Conservation (phyloP, 2,329 filamentous ascomycete species). For the Fusarium abutilonis region DNA sequence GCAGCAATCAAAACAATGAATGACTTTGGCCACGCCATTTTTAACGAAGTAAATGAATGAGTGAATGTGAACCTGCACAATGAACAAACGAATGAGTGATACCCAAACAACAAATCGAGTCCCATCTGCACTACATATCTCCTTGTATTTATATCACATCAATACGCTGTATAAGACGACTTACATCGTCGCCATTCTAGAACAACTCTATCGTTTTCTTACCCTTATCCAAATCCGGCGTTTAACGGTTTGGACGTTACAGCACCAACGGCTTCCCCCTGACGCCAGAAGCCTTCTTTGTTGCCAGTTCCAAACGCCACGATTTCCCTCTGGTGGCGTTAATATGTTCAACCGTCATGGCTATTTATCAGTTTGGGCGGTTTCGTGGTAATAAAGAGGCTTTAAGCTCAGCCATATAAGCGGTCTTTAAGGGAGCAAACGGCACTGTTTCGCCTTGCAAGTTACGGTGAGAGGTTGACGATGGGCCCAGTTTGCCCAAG, state of each 20-base stretch:
- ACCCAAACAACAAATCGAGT: background rate
- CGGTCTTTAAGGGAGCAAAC: conserved; percentile 5
- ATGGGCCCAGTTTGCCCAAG: background rate
- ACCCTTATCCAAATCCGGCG: conserved; percentile 30
- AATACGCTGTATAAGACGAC: background rate
- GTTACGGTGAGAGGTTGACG: conserved; percentile 20
- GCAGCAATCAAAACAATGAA: conserved; percentile 29
- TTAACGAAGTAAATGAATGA: conserved; percentile 12
- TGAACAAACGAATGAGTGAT: conserved; percentile 5
- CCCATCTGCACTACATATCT: background rate
- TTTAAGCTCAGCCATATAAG: conserved; percentile 2
- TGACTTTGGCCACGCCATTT: conserved; percentile 30
- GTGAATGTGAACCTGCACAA: conserved; percentile 18
- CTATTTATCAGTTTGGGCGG: background rate
- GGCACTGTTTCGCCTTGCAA: background rate
- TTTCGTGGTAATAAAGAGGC: conserved; percentile 5
- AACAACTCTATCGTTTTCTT: conserved; percentile 9
- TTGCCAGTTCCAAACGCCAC: conserved; percentile 27
- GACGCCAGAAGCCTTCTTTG: conserved; percentile 25
- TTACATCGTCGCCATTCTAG: conserved; percentile 21
- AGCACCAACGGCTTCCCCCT: conserved; percentile 27
- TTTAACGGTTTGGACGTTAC: conserved; percentile 18
- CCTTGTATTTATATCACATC: conserved; percentile 10
- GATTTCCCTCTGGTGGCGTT: conserved; percentile 30
- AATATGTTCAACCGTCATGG: conserved; percentile 18